phyloP scores from a whole-genome alignment of 805 yeast genomes.

The Lipomyces kockii region DNA sequence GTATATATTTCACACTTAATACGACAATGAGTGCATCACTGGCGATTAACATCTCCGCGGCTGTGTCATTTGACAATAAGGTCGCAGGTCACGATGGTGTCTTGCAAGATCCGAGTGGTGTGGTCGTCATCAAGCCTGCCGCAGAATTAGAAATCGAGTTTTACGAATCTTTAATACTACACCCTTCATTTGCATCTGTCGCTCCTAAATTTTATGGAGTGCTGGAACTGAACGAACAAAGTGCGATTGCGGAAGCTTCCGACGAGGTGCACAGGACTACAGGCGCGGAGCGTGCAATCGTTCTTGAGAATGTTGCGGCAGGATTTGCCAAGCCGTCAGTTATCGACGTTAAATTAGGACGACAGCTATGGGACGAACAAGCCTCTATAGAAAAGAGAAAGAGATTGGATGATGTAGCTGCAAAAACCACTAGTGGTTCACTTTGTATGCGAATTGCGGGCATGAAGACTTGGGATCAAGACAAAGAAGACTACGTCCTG shows the following conservation, averaged over 20 bases:
- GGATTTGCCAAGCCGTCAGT: conserved; percentile 72
- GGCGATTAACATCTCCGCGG: conserved; percentile 15
- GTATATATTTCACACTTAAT: not conserved
- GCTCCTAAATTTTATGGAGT: conserved; percentile 69
- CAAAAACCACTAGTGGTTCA: conserved; percentile 78
- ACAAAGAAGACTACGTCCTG: conserved; percentile 46
- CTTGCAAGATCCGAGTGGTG: conserved; percentile 63
- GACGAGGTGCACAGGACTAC: conserved; percentile 32
- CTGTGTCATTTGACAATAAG: conserved; percentile 46
- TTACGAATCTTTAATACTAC: conserved; percentile 52
- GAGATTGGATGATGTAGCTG: conserved; percentile 67
- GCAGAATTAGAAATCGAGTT: conserved; percentile 72
- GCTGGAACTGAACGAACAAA: conserved; percentile 53
- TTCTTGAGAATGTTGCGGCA: conserved; percentile 69
- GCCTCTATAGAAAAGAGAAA: conserved; percentile 63
- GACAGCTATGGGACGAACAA: conserved; percentile 62
- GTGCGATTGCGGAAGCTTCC: conserved; percentile 37
- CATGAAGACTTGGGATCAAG: conserved; percentile 59
- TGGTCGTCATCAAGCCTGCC: conserved; percentile 74
- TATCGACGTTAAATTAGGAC: conserved; percentile 83
- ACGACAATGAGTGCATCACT: not conserved
- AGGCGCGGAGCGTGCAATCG: conserved; percentile 50
- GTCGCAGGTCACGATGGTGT: conserved; percentile 96
- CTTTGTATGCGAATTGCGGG: conserved; percentile 84
- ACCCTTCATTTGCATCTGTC: conserved; percentile 41